Conservation (phyloP, 352 stramenopile species). For the Pythium chondricola region DNA sequence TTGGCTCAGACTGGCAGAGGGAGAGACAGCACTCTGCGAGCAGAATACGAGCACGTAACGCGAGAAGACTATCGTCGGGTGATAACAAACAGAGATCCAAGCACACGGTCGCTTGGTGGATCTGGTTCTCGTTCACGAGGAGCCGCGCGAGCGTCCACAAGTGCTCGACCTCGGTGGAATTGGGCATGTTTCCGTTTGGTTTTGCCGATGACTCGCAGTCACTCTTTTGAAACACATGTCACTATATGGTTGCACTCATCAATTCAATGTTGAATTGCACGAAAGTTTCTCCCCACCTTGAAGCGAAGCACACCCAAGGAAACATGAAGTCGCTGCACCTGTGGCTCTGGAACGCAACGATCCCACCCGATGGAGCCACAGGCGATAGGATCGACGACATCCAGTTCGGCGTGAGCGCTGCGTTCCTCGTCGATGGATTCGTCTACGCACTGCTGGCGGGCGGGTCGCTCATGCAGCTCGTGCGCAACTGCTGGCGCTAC, state of each 20-base stretch:
- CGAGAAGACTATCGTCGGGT: background rate
- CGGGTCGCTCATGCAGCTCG: slow-evolving; percentile 55
- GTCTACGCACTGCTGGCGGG: slow-evolving; percentile 63
- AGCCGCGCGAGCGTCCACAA: slow-evolving; percentile 60
- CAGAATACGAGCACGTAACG: slow-evolving; percentile 24
- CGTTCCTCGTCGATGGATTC: slow-evolving; percentile 65
- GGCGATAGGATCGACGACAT: slow-evolving; percentile 33
- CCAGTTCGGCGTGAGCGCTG: slow-evolving; percentile 41
- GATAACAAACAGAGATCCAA: slow-evolving; percentile 33
- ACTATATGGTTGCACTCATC: background rate
- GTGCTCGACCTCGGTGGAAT: slow-evolving; percentile 20
- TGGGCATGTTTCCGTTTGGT: background rate
- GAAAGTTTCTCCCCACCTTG: slow-evolving; percentile 5
- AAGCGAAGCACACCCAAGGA: slow-evolving; percentile 1
- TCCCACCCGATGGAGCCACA: slow-evolving; percentile 8
- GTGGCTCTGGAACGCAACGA: slow-evolving; percentile 17
- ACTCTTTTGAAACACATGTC: background rate
- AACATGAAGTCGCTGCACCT: slow-evolving; percentile 7
- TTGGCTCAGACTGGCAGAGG: slow-evolving; percentile 30
- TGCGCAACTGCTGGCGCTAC: slow-evolving; percentile 80
- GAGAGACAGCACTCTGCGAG: slow-evolving; percentile 54
- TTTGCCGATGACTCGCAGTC: background rate
- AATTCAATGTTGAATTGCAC: slow-evolving; percentile 21
- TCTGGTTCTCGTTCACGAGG: slow-evolving; percentile 33
- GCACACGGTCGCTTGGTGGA: slow-evolving; percentile 31